phyloP scores from a whole-genome alignment of 495 filamentous ascomycete species.

The Lophium mytilinum region DNA sequence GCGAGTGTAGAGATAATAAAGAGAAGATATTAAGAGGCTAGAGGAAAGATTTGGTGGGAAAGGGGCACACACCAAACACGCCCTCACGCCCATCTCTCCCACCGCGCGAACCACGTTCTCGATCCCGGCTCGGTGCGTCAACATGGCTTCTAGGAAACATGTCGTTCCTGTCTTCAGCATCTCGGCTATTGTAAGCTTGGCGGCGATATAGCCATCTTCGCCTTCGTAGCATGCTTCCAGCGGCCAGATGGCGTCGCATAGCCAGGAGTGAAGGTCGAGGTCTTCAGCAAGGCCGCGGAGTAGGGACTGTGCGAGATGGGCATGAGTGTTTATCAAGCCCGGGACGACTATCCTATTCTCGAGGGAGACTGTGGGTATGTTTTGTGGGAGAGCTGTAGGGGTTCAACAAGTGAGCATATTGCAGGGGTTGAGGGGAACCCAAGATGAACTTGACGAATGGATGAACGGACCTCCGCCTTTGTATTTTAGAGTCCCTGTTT shows the following conservation, averaged over 20 bases:
- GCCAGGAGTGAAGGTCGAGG: constrained; percentile 40
- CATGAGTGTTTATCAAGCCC: constrained; percentile 43
- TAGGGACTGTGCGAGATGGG: constrained; percentile 44
- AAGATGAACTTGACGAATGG: not conserved
- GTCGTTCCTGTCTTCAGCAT: constrained; percentile 46
- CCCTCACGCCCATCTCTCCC: constrained; percentile 42
- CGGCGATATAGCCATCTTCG: constrained; percentile 43
- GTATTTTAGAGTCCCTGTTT: constrained; percentile 18
- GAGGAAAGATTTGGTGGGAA: too few relatives aligned
- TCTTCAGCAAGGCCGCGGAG: constrained; percentile 44
- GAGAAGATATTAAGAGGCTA: too few relatives aligned
- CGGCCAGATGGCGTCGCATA: constrained; percentile 43
- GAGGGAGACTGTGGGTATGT: constrained; percentile 26
- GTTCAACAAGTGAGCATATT: not conserved
- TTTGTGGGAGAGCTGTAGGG: constrained; percentile 3
- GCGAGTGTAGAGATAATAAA: too few relatives aligned
- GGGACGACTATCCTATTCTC: constrained; percentile 41
- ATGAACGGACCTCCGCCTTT: not conserved
- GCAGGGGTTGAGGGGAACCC: too few relatives aligned
- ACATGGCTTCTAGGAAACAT: constrained; percentile 47
- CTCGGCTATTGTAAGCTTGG: constrained; percentile 41
- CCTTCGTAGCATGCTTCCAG: constrained; percentile 40
- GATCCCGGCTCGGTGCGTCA: constrained; percentile 41
- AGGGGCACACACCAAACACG: constrained; percentile 35
- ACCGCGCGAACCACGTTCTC: constrained; percentile 41